Evolutionary conservation across 768 basidiomycete genomes (phyloP), one percentile per base, ranked within the genome.

Genomic region (Hydnomerulius pinastri): DNA sequence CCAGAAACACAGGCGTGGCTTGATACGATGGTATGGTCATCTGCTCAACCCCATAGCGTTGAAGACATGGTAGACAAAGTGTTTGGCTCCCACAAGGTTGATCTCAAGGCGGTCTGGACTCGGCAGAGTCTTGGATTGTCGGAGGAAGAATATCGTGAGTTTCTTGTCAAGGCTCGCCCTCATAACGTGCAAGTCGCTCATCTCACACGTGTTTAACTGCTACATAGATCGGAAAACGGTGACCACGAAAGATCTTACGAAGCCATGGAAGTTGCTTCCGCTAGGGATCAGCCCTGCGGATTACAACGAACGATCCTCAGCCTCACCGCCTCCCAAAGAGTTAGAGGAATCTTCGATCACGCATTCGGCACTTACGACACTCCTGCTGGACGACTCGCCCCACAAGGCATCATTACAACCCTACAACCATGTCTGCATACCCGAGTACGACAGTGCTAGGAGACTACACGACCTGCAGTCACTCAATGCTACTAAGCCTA

Each of bases 11-110:
- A 68, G 28, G 58, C 60, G 12, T 90, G 88, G 86, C 75, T 92
- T 17, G 87, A 91, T 50, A 83, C 86, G 4, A 92, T 92, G 87
- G 79, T 94, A 4, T 94, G 91, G 91, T 89, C 86, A 61, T 89
- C 86, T 2, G 91, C 91, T 4, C 88, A 91, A 61, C 88, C 90
- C 2, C 84, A 85, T 43, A 90, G 81, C 61, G 90, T 91, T 8
- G 66, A 70, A 0, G 83, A 85, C 57, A 92, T 93, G 91, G 85
- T 88, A 0, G 64, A 78, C 18, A 73, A 72, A 29, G 76, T 77
- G 28, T 90, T 92, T 62, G 80, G 74, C 10, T 59, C 69, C 4
- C 46, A 65, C 0, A 61, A 67, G 23, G 68, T 69, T 43, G 59
- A 65, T 15, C 68, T 91, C 4, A 66, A 80, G 13, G 87, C 83